Base-by-base conservation (phyloP, 495 filamentous ascomycete genomes). In the Xylaria bambusicola region DNA sequence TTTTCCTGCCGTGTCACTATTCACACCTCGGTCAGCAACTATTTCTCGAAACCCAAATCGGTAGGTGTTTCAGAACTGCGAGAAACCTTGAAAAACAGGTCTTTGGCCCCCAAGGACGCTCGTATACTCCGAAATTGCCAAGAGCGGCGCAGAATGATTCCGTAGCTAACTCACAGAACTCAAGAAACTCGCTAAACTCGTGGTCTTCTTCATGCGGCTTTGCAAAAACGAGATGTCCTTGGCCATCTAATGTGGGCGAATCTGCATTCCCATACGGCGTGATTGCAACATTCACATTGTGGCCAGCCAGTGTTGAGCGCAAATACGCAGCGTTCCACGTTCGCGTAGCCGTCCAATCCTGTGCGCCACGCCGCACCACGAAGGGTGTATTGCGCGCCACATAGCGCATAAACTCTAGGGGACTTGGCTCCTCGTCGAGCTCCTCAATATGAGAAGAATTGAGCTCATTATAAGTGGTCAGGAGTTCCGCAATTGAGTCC, bases 391-490 rank as follows among this genome's bases (percentile, higher is more conserved):
- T 92, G 17, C 66, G 74, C 29, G 83, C 75, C 15, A 89, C 87
- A 70, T 82, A 85, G 59, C 85, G 78, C 81, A 90, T 84, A 67
- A 92, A 92, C 65, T 90, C 85, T 7, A 92, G 77, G 0, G 89
- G 78, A 33, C 82, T 87, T 1, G 89, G 89, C 36, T 82, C 77
- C 29, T 82, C 76, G n/a, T 73, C 35, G 3, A 90, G 73, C 48
- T 83, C 80, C 45, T 84, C 78, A 45, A 91, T 77, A 20, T 54
- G 52, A 20, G 73, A 58, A 38, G 73, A 65, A 66, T 92, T 92
- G 44, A 92, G 77, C 56, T 89, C 87, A 62, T 88, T 79, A 73
- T 90, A 91, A 36, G 76, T 80, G 1, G 69, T 76, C 53, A 91
- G 77, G 26, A 90, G 77, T 50, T 84, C 83, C 49, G 65, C 66